These are phyloP conservation scores for Aspergillus sp. DNA, from an alignment of 2,329 filamentous ascomycete genomes.

Conservation along the genomic window DNA sequence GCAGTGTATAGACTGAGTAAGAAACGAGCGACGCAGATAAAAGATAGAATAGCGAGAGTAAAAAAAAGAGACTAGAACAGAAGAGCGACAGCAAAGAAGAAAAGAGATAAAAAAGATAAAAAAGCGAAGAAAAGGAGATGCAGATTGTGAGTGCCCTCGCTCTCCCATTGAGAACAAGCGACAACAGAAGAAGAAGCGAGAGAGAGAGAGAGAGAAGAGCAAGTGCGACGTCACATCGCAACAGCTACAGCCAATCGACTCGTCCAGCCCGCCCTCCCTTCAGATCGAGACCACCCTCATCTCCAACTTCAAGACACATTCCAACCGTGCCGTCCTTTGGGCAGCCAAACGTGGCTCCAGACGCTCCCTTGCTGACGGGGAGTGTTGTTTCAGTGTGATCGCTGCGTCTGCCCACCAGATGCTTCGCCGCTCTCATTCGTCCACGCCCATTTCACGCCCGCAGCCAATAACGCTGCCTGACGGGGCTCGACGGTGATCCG, in stretches of 20 bases:
- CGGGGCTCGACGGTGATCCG: neutral
- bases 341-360: constrained; percentile 13
- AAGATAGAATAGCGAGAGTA: neutral
- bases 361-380: constrained; percentile 3
- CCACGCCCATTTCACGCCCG: neutral
- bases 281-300: neutral
- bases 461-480: constrained; percentile 1
- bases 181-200: neutral
- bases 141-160: neutral
- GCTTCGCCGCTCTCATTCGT: constrained; percentile 5
- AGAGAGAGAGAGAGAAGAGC: neutral
- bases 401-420: neutral
- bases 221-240: constrained; percentile 15
- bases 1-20: neutral
- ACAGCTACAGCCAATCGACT: neutral
- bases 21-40: neutral
- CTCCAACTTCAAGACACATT: neutral
- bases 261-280: neutral
- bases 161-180: too few species aligned
- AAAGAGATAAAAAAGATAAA: constrained; percentile 2
- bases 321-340: neutral
- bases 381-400: constrained; percentile 1
- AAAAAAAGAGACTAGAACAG: neutral
- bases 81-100: neutral
- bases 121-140: neutral